Evolutionary conservation across 2,329 filamentous ascomycete genomes (phyloP).

Genomic region (Zasmidium cellare): DNA sequence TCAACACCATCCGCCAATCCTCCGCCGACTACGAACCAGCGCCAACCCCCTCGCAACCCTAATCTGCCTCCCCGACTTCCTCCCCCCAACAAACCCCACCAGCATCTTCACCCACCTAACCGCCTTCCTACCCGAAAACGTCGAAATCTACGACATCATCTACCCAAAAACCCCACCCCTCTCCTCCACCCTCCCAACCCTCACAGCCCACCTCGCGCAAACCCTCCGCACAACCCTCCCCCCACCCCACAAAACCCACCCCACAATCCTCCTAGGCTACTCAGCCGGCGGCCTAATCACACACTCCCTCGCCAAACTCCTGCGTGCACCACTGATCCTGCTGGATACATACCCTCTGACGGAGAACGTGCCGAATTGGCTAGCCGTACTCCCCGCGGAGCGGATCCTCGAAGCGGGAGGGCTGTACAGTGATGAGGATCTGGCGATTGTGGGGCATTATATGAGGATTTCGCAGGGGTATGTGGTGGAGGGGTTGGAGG

Average conservation of each 20-base stretch:
- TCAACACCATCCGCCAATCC: too few species aligned
- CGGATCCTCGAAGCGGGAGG: background rate
- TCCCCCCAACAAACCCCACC: background rate
- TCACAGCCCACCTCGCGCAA: background rate
- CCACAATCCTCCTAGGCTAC: background rate
- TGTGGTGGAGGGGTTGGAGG: background rate
- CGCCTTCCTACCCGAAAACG: background rate
- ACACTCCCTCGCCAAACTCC: background rate
- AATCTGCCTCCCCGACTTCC: background rate
- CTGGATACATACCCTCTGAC: background rate
- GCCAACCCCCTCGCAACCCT: background rate
- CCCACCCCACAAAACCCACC: too few species aligned
- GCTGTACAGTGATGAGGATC: background rate
- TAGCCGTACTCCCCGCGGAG: background rate
- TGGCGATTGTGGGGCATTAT: background rate
- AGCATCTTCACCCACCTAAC: background rate
- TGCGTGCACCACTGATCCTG: too few species aligned
- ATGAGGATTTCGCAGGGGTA: background rate
- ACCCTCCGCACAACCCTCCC: too few species aligned
- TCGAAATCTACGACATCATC: background rate
- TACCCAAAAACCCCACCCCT: background rate
- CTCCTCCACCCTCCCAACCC: background rate
- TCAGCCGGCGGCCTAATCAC: background rate
- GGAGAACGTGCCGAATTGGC: background rate
- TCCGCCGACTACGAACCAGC: background rate